phyloP scores from a whole-genome alignment of 2,329 filamentous ascomycete genomes.

The Lasiodiplodia theobromae region DNA sequence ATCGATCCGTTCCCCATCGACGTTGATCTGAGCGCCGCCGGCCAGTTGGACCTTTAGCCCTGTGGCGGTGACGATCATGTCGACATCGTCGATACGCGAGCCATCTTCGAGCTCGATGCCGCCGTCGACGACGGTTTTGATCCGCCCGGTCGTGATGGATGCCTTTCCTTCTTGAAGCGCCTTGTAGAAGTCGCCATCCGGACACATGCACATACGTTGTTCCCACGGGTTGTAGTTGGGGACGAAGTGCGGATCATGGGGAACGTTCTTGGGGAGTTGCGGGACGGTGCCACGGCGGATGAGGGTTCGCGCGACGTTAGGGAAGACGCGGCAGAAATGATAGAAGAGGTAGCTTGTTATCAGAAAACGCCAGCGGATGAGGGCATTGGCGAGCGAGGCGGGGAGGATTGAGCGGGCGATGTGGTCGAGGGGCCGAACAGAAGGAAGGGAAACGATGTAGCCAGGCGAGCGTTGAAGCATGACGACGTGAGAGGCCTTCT shows the following conservation, averaged over 20 bases:
- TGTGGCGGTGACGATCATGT: constrained; percentile 71
- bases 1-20: constrained; percentile 59
- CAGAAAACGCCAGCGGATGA: constrained; percentile 62
- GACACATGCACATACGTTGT: constrained; percentile 77
- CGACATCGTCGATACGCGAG: constrained; percentile 57
- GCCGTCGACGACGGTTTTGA: constrained; percentile 57
- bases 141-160: constrained; percentile 62
- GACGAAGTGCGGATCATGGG: constrained; percentile 54
- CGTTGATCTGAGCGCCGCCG: constrained; percentile 58
- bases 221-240: constrained; percentile 64
- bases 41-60: constrained; percentile 65
- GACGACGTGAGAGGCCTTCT: constrained; percentile 69
- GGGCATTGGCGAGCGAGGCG: constrained; percentile 52
- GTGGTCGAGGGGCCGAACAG: constrained; percentile 47
- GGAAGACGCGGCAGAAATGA: constrained; percentile 62
- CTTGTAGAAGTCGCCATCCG: constrained; percentile 66
- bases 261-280: constrained; percentile 59
- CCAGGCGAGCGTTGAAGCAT: constrained; percentile 83
- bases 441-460: constrained; percentile 67
- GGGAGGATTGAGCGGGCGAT: constrained; percentile 57
- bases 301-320: constrained; percentile 56
- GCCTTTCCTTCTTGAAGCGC: constrained; percentile 59
- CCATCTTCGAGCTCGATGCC: constrained; percentile 59
- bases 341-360: constrained; percentile 58
- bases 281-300: constrained; percentile 55